Conservation (phyloP, 2,329 filamentous ascomycete species). For the Blastomyces percursus region DNA sequence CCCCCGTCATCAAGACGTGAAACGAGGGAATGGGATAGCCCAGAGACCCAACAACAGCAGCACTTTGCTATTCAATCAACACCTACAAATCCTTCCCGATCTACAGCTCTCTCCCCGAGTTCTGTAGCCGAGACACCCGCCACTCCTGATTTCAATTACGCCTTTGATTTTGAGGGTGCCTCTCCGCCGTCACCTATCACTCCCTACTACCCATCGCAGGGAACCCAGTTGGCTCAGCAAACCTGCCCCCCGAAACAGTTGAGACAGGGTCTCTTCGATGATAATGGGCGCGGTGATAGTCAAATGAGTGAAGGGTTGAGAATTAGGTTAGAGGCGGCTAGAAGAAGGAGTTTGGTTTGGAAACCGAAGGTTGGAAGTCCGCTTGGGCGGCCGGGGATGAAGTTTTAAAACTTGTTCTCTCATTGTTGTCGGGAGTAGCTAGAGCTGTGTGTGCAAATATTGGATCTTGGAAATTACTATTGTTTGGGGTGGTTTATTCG, state of each 20-base stretch:
- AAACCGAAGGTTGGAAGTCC: constrained; percentile 66
- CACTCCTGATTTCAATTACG: constrained; percentile 12
- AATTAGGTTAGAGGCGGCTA: constrained; percentile 56
- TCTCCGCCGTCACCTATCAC: constrained; percentile 36
- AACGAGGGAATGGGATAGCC: constrained; percentile 4
- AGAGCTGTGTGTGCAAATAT: constrained; percentile 9
- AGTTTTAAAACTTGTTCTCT: not conserved
- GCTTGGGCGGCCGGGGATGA: constrained; percentile 39
- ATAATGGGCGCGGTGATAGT: constrained; percentile 19
- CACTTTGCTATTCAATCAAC: not conserved
- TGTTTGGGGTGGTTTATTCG: constrained; percentile 10
- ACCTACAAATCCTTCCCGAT: not conserved
- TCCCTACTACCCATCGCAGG: constrained; percentile 37
- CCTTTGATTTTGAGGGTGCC: constrained; percentile 27
- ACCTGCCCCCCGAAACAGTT: constrained; percentile 46
- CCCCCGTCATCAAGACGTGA: constrained; percentile 14
- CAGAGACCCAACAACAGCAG: constrained; percentile 4
- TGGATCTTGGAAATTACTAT: not conserved
- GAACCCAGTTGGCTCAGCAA: constrained; percentile 37
- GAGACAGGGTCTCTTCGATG: constrained; percentile 32
- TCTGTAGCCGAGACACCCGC: not conserved
- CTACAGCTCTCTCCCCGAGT: not conserved
- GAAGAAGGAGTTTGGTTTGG: constrained; percentile 67
- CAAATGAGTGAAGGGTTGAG: constrained; percentile 37
- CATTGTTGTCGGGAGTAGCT: constrained; percentile 1